These are phyloP conservation scores for Andalucia godoyi DNA, from an alignment of 78 protist species.

Conservation along the genomic window DNA sequence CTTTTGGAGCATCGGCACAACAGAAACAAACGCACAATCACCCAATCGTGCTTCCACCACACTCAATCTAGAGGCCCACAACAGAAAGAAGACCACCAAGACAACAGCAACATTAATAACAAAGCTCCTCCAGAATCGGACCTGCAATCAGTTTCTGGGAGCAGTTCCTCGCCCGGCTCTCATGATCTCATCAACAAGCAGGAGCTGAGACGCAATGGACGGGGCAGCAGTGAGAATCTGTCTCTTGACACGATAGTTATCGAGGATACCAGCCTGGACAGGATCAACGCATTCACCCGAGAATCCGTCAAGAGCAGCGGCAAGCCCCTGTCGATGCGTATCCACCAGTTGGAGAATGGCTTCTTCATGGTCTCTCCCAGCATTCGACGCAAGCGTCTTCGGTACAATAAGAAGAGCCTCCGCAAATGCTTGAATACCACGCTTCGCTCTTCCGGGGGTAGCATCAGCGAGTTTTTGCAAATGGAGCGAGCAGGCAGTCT, in stretches of 20 bases:
- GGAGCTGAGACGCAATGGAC: constrained; percentile 79
- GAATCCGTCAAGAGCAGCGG: constrained; percentile 79
- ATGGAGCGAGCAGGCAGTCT: constrained; percentile 52
- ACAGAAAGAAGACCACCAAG: too few relatives aligned
- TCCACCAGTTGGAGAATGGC: constrained; percentile 50
- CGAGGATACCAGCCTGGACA: constrained; percentile 80
- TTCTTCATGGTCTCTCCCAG: constrained; percentile 89
- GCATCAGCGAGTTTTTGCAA: constrained; percentile 38
- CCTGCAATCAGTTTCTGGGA: too few relatives aligned
- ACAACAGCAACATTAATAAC: too few relatives aligned
- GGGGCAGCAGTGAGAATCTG: constrained; percentile 67
- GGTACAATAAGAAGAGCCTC: constrained; percentile 94
- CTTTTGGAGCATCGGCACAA: too few relatives aligned
- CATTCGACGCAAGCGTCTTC: constrained; percentile 89
- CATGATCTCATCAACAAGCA: constrained; percentile 96
- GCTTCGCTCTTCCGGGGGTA: constrained; percentile 17
- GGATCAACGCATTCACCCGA: constrained; percentile 90
- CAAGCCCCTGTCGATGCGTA: constrained; percentile 44
- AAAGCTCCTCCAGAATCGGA: too few relatives aligned
- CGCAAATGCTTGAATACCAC: constrained; percentile 93
- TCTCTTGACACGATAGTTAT: constrained; percentile 89
- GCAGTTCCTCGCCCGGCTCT: too few relatives aligned
- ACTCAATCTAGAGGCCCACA: too few relatives aligned
- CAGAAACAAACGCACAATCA: too few relatives aligned
- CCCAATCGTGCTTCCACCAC: too few relatives aligned